Evolutionary conservation across 441 rosid genomes (phyloP), one percentile per base, ranked within the genome.

Genomic region (Mallotus repandus): DNA sequence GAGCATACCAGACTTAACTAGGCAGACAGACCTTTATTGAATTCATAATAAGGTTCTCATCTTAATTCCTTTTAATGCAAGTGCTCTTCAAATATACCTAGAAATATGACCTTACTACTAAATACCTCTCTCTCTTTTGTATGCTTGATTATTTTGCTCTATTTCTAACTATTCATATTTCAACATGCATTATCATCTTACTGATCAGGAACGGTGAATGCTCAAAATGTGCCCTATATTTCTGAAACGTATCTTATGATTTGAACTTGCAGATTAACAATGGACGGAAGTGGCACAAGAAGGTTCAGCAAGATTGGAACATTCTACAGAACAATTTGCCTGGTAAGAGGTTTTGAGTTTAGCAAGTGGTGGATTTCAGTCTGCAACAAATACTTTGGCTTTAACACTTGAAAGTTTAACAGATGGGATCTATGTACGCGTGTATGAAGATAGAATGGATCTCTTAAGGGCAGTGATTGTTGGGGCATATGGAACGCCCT

Each of bases 241-340:
- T 70, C 19, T 69, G 29, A 29, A 63, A 41, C 11, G 35, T 19
- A 75, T 49, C 25, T 66, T 14, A 13, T 79, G 68, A 55, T 67
- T 66, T 66, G 60, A 66, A 72, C 71, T 69, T 83, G 79, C 89
- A 96, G 99, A 78, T 69, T 75, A 89, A 81, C 83, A 84, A 84
- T 76, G 90, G 91, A 78, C 88, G 98, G 84, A 83, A 85, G 82
- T 96, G 98, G 98, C 76, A 90, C 63, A 93, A 88, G 88, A 96
- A 96, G 88, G 89, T 96, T 75, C 97, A 93, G 79, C 99, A 93
- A 82, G 99, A 93, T 79, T 96, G 99, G 99, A 91, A 79, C 80
- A 91, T 96, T 82, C 97, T 96, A 80, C 98, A 96, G 81, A 91
- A 90, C 86, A 96, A 93, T 81, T 91, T 96, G 60, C 99, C 98